phyloP scores from a whole-genome alignment of 768 basidiomycete species.

The Naganishia randhawae region DNA sequence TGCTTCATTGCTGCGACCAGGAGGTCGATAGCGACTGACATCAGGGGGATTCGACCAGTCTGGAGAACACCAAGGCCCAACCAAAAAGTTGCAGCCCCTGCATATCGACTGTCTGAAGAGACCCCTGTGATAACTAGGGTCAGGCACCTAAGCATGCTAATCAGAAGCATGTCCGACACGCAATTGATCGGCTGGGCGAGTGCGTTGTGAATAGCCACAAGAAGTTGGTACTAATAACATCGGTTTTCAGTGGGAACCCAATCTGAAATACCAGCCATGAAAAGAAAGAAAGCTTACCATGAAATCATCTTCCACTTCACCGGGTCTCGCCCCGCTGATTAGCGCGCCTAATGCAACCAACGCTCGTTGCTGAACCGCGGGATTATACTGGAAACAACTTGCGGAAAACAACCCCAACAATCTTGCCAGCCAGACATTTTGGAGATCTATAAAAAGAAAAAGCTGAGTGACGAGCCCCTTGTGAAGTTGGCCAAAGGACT shows the following conservation, averaged over 20 bases:
- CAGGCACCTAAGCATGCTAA: constrained; percentile 23
- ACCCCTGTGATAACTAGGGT: constrained; percentile 20
- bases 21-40: constrained; percentile 9
- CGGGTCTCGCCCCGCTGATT: constrained; percentile 8
- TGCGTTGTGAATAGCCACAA: constrained; percentile 26
- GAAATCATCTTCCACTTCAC: constrained; percentile 27
- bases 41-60: constrained; percentile 15
- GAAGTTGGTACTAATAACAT: constrained; percentile 19
- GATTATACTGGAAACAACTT: constrained; percentile 27
- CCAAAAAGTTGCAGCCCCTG: constrained; percentile 16
- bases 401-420: constrained; percentile 19
- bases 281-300: neutral
- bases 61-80: constrained; percentile 22
- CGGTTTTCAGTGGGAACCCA: neutral
- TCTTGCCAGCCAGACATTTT: constrained; percentile 22
- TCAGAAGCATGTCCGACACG: constrained; percentile 14
- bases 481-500: neutral
- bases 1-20: constrained; percentile 20
- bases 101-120: constrained; percentile 24
- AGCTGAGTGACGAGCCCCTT: neutral
- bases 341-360: constrained; percentile 20
- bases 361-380: constrained; percentile 27
- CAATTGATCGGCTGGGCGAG: constrained; percentile 4
- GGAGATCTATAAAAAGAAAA: neutral
- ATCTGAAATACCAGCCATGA: too few relatives aligned